Conservation (phyloP, 371 early-diverging fungal genomes). For the Mortierella sp. region DNA sequence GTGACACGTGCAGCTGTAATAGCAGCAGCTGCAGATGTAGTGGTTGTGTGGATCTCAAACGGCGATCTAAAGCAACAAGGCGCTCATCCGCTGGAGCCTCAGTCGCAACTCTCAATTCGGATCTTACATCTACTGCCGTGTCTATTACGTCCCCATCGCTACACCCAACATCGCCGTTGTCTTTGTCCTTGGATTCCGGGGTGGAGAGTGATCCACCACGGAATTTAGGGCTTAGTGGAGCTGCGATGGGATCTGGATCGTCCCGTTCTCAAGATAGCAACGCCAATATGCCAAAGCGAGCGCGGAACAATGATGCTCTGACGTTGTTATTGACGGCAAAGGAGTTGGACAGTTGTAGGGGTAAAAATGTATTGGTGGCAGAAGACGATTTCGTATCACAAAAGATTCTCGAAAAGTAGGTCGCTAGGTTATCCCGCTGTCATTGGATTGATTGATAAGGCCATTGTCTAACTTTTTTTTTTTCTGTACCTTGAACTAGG, state of each 20-base stretch:
- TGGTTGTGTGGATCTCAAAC: slow-evolving; percentile 2
- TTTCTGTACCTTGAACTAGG: slow-evolving; percentile 6
- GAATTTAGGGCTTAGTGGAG: slow-evolving; percentile 20
- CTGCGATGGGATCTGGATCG: background rate
- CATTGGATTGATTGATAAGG: background rate
- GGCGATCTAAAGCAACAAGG: slow-evolving; percentile 13
- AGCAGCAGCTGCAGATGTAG: background rate
- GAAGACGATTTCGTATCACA: slow-evolving; percentile 57
- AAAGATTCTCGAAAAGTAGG: slow-evolving; percentile 56
- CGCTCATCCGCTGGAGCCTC: background rate
- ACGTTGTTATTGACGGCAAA: slow-evolving; percentile 28
- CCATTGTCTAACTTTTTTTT: background rate
- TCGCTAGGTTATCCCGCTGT: background rate
- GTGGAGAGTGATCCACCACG: slow-evolving; percentile 14
- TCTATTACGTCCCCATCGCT: background rate
- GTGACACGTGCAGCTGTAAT: background rate
- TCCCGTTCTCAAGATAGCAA: background rate
- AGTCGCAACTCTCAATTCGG: background rate
- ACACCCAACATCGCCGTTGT: background rate
- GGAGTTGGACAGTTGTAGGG: slow-evolving; percentile 30
- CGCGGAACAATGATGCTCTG: slow-evolving; percentile 45
- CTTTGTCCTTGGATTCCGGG: background rate
- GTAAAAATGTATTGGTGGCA: slow-evolving; percentile 44
- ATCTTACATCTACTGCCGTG: background rate
- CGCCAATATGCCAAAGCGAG: slow-evolving; percentile 19